Conservation (phyloP, 2,329 filamentous ascomycete genomes). For the Botrytis aclada region DNA sequence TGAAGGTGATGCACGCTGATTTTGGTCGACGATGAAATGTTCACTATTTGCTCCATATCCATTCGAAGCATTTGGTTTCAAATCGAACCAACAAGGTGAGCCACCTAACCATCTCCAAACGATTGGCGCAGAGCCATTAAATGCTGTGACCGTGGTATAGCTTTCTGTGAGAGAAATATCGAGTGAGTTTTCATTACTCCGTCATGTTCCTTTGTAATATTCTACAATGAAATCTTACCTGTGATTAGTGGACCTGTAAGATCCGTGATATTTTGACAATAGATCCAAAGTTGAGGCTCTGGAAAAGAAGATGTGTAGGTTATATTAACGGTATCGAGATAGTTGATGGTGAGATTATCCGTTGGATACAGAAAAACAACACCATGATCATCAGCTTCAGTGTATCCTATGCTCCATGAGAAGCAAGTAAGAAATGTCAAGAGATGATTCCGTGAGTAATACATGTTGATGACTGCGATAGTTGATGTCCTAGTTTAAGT, state of each 20-base stretch:
- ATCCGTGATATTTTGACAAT: slow-evolving; percentile 22
- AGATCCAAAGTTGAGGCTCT: slow-evolving; percentile 24
- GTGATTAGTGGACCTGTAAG: slow-evolving; percentile 10
- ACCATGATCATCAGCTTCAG: slow-evolving; percentile 21
- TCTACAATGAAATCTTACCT: not conserved
- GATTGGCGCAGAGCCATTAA: slow-evolving; percentile 25
- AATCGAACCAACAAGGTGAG: slow-evolving; percentile 26
- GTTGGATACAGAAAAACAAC: slow-evolving; percentile 27
- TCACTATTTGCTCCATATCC: slow-evolving; percentile 25
- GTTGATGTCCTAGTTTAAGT: not conserved
- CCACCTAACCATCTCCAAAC: slow-evolving; percentile 22
- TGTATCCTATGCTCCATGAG: slow-evolving; percentile 10
- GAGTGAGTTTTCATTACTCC: not conserved
- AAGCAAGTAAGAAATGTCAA: not conserved
- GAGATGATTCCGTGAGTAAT: not conserved
- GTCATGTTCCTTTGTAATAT: not conserved
- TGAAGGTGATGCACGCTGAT: not conserved
- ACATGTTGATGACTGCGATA: not conserved
- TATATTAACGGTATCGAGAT: slow-evolving; percentile 28
- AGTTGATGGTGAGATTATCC: slow-evolving; percentile 23
- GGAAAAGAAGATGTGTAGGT: slow-evolving; percentile 26
- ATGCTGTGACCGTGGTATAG: slow-evolving; percentile 11
- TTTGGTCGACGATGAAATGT: slow-evolving; percentile 9
- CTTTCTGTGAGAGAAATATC: not conserved
- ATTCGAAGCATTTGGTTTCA: slow-evolving; percentile 23